Conservation (phyloP, 331 rosid genomes). For the Rosa hybrid region DNA sequence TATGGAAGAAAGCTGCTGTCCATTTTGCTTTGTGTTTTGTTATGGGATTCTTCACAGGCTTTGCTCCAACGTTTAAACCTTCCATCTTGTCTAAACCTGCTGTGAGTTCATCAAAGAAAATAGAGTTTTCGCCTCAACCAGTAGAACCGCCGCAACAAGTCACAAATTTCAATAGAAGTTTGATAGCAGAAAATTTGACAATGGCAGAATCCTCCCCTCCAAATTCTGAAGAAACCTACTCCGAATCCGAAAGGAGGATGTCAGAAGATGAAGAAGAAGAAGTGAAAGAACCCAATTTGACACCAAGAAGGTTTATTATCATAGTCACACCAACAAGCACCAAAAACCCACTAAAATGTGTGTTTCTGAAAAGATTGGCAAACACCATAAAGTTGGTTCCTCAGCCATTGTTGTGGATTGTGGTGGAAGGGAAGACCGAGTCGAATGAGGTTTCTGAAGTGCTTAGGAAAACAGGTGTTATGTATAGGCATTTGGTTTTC, state of each 20-base stretch:
- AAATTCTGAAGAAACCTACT: neutral
- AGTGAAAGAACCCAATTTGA: conserved; percentile 18
- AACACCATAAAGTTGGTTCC: conserved; percentile 65
- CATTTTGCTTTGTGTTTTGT: conserved; percentile 86
- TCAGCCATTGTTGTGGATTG: conserved; percentile 89
- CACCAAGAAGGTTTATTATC: conserved; percentile 53
- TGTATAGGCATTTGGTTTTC: conserved; percentile 88
- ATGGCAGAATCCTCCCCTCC: conserved; percentile 10
- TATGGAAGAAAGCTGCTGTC: conserved; percentile 79
- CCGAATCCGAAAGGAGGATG: conserved; percentile 2
- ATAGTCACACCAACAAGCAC: conserved; percentile 83
- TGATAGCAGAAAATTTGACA: conserved; percentile 20
- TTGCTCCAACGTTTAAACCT: conserved; percentile 78
- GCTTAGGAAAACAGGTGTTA: conserved; percentile 76
- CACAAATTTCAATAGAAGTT: conserved; percentile 29
- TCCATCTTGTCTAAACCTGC: conserved; percentile 38
- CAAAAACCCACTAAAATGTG: conserved; percentile 45
- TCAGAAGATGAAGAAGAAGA: conserved; percentile 1
- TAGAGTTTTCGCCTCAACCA: conserved; percentile 46
- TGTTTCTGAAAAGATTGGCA: conserved; percentile 70
- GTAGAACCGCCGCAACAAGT: conserved; percentile 17
- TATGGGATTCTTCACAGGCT: conserved; percentile 89
- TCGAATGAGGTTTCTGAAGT: conserved; percentile 49
- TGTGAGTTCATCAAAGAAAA: conserved; percentile 28
- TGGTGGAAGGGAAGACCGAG: conserved; percentile 59